Evolutionary conservation across 73 alveolate species (phyloP).

Genomic region (Symbiodinium pilosum): DNA sequence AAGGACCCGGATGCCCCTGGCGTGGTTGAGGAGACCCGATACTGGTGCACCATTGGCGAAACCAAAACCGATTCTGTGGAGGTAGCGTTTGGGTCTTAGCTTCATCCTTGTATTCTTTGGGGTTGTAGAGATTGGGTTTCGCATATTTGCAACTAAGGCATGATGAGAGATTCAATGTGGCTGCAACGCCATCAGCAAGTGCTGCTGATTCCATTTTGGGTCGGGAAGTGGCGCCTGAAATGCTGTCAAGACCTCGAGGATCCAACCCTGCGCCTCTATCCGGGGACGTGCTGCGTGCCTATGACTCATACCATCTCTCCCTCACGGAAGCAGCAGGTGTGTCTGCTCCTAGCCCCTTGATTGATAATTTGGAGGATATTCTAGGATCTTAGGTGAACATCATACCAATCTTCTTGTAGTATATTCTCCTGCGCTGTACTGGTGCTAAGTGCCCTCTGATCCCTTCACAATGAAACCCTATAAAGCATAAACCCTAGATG

Average conservation of each 20-base stretch:
- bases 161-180: background rate
- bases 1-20: background rate
- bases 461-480: too few species aligned
- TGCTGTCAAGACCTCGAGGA: background rate
- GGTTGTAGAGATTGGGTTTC: background rate
- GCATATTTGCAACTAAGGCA: background rate
- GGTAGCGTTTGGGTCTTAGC: background rate
- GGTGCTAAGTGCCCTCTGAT: too few species aligned
- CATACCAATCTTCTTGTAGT: too few species aligned
- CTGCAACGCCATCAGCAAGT: background rate
- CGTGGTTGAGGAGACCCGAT: background rate
- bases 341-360: too few species aligned
- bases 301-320: too few species aligned
- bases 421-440: too few species aligned
- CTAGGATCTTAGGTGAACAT: too few species aligned
- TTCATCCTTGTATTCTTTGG: background rate
- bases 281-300: background rate
- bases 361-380: too few species aligned
- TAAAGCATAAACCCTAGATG: too few species aligned
- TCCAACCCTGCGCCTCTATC: background rate
- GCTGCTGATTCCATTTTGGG: background rate
- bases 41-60: background rate
- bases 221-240: background rate
- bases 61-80: background rate
- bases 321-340: too few species aligned